These are phyloP conservation scores for Primulina tabacum DNA, from an alignment of 257 asterid species.

Conservation along the genomic window DNA sequence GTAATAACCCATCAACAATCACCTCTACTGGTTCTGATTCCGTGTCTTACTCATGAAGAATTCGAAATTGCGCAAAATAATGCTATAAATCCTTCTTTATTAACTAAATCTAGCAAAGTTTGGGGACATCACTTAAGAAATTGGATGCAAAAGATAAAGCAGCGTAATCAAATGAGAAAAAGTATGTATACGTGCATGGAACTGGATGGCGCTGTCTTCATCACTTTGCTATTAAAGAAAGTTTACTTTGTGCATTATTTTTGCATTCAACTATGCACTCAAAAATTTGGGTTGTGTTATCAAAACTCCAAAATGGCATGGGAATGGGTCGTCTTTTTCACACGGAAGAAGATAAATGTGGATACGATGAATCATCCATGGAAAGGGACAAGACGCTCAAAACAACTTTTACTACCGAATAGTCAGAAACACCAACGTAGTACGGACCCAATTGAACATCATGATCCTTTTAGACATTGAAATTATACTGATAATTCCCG, in stretches of 20 bases:
- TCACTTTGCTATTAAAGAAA: constrained; percentile 21
- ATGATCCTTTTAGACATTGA: no score
- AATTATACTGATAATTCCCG: no score
- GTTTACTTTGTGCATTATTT: constrained; percentile 18
- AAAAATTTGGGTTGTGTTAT: background rate
- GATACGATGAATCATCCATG: constrained; percentile 3
- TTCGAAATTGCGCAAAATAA: constrained; percentile 8
- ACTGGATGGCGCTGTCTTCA: background rate
- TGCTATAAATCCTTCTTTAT: background rate
- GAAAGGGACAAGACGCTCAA: constrained; percentile 26
- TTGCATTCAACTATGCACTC: constrained; percentile 11
- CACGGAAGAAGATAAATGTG: constrained; percentile 6
- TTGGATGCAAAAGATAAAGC: constrained; percentile 15
- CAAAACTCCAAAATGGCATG: constrained; percentile 16
- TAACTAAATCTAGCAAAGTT: constrained; percentile 8
- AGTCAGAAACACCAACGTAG: background rate
- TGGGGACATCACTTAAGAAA: constrained; percentile 3
- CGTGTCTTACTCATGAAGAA: background rate
- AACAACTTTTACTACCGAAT: constrained; percentile 14
- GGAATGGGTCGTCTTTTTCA: constrained; percentile 25
- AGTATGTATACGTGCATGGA: background rate
- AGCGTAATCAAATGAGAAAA: constrained; percentile 28
- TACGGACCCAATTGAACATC: constrained; percentile 11
- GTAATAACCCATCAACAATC: constrained; percentile 2
- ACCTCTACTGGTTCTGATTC: background rate